These are phyloP conservation scores for Euryodendron excelsum DNA, from an alignment of 148 eudicot genomes.

Conservation along the genomic window DNA sequence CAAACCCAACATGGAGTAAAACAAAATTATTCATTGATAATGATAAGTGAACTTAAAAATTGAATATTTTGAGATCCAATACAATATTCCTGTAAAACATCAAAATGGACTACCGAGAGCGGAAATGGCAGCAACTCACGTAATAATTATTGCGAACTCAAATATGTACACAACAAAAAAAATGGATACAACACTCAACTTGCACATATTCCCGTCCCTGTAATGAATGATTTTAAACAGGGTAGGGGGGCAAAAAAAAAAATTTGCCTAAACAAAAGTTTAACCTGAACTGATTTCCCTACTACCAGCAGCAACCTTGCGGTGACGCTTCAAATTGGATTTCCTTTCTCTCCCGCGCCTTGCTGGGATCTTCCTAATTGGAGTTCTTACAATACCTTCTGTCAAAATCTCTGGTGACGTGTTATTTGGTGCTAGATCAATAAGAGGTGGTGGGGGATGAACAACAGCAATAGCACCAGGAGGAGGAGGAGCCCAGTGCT, in stretches of 20 bases:
- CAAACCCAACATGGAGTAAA: not conserved
- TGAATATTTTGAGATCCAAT: conserved; percentile 4
- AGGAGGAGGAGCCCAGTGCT: conserved; percentile 59
- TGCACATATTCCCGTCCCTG: conserved; percentile 26
- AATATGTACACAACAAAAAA: conserved; percentile 27
- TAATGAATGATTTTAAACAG: conserved; percentile 8
- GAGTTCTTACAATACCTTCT: conserved; percentile 27
- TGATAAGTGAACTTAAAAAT: not conserved
- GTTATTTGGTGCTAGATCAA: conserved; percentile 17
- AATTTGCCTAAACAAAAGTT: conserved; percentile 34
- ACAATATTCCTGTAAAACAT: not conserved
- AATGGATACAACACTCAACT: conserved; percentile 19
- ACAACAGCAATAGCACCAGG: conserved; percentile 21
- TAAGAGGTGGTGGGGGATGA: conserved; percentile 43
- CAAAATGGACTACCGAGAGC: conserved; percentile 2
- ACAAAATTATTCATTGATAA: not conserved
- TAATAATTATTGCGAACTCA: not conserved
- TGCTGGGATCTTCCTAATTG: conserved; percentile 28
- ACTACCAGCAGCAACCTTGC: conserved; percentile 61
- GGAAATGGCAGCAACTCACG: conserved; percentile 12
- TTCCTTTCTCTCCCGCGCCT: conserved; percentile 55
- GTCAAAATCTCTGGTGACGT: conserved; percentile 11
- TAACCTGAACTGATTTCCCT: conserved; percentile 24
- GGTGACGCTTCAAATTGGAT: conserved; percentile 53
- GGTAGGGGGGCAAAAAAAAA: conserved; percentile 12